A percentile compares a stretch with the other conserved stretches of the same genome.
These are phyloP conservation scores for Raphanus sativus DNA, from an alignment of 345 rosid species.

Conservation along the genomic window DNA sequence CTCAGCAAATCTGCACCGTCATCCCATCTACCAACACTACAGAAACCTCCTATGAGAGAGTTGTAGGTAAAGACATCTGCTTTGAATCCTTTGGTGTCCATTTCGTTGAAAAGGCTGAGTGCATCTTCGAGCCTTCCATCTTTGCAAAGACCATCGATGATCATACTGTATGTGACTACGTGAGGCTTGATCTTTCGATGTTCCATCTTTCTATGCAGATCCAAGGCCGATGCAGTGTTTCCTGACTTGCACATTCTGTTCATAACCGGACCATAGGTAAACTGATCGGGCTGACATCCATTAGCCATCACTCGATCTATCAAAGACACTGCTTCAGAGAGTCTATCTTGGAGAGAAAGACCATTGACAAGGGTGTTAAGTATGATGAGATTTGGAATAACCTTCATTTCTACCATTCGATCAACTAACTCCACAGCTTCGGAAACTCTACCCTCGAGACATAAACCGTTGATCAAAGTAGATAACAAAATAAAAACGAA, in stretches of 20 bases:
- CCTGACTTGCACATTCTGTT: background rate
- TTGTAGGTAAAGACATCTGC: background rate
- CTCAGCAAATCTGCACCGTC: too few relatives aligned
- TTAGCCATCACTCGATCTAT: background rate
- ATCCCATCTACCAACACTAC: background rate
- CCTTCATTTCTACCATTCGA: background rate
- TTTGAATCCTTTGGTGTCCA: background rate
- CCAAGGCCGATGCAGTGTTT: background rate
- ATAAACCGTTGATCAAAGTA: background rate
- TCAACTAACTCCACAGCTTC: background rate
- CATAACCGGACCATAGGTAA: background rate
- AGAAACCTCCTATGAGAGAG: constrained; percentile 3
- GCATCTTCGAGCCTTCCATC: background rate
- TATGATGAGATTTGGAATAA: background rate
- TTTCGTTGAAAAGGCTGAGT: constrained; percentile 8
- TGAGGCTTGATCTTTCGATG: background rate
- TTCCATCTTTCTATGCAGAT: constrained; percentile 5
- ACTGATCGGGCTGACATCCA: background rate
- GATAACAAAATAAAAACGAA: too few relatives aligned
- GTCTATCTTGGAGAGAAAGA: background rate
- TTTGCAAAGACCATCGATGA: constrained; percentile 26
- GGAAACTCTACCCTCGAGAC: background rate
- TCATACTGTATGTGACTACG: constrained; percentile 12
- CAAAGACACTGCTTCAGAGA: background rate
- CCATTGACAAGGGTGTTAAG: background rate